These are phyloP conservation scores for Triglochin maritima DNA, from an alignment of 106 monocot genomes.

Conservation along the genomic window DNA sequence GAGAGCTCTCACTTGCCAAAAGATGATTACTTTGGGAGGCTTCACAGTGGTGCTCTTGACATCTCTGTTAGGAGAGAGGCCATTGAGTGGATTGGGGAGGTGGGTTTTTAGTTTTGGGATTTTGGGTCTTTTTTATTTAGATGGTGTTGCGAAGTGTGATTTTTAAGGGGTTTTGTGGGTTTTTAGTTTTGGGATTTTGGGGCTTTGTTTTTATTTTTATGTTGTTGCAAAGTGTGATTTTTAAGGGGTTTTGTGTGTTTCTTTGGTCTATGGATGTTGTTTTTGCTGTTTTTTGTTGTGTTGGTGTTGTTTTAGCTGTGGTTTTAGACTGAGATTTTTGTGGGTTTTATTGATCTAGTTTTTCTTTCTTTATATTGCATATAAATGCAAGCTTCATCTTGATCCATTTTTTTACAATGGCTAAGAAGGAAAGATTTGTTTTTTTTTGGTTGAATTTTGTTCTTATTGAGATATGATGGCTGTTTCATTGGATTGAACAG, in stretches of 20 bases:
- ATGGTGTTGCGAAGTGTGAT: not conserved
- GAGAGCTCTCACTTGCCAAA: slow-evolving; percentile 55
- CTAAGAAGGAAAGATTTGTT: no score
- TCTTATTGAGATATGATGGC: not conserved
- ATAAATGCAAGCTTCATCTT: no score
- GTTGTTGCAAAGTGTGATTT: not conserved
- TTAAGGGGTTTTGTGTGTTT: slow-evolving; percentile 1
- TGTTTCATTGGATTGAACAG: slow-evolving; percentile 20
- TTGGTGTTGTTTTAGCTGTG: no score
- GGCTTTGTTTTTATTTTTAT: not conserved
- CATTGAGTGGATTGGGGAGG: slow-evolving; percentile 95
- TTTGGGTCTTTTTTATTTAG: not conserved
- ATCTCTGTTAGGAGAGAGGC: slow-evolving; percentile 60
- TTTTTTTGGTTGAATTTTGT: no score
- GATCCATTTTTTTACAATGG: no score
- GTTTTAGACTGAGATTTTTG: not conserved
- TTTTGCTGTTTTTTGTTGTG: not conserved
- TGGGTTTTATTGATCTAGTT: not conserved
- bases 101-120: slow-evolving; percentile 3
- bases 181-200: not conserved
- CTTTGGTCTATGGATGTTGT: not conserved
- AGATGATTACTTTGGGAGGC: slow-evolving; percentile 46
- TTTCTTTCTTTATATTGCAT: not conserved
- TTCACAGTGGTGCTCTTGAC: slow-evolving; percentile 45
- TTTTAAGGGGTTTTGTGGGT: not conserved